phyloP scores from a whole-genome alignment of 2,329 filamentous ascomycete species.

The Eurotiales sp. region DNA sequence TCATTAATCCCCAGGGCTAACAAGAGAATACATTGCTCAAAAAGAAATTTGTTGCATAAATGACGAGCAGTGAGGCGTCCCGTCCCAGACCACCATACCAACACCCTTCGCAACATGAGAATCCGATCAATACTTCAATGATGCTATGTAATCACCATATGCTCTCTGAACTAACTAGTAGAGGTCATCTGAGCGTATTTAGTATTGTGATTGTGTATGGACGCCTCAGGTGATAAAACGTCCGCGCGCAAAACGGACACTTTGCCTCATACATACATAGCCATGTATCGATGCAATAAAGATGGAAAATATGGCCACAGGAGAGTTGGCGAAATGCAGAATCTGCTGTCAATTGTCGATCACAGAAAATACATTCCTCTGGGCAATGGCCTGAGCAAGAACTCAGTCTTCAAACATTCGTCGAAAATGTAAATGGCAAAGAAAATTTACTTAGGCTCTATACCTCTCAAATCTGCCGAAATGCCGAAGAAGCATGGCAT shows the following conservation, averaged over 20 bases:
- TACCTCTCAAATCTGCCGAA: neutral
- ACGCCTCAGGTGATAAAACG: conserved; percentile 4
- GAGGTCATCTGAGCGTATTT: too few relatives aligned
- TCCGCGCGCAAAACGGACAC: neutral
- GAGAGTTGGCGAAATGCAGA: conserved; percentile 8
- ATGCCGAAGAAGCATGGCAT: neutral
- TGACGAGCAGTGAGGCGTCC: too few relatives aligned
- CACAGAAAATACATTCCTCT: conserved; percentile 5
- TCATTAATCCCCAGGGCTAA: too few relatives aligned
- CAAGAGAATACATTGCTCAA: too few relatives aligned
- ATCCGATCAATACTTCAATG: too few relatives aligned
- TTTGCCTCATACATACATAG: conserved; percentile 3
- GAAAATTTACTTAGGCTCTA: neutral
- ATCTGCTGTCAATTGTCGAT: neutral
- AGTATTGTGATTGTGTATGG: neutral
- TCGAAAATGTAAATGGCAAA: neutral
- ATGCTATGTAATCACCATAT: too few relatives aligned
- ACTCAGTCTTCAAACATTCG: neutral
- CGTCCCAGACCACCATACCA: too few relatives aligned
- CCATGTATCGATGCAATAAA: conserved; percentile 8
- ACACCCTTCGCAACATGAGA: too few relatives aligned
- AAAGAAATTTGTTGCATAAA: too few relatives aligned
- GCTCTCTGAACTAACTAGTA: too few relatives aligned
- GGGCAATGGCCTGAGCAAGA: neutral
- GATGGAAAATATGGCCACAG: conserved; percentile 5